Evolutionary conservation across 148 eudicot genomes (phyloP), one percentile per base, ranked within the genome.

Genomic region (Beta vulgaris): DNA sequence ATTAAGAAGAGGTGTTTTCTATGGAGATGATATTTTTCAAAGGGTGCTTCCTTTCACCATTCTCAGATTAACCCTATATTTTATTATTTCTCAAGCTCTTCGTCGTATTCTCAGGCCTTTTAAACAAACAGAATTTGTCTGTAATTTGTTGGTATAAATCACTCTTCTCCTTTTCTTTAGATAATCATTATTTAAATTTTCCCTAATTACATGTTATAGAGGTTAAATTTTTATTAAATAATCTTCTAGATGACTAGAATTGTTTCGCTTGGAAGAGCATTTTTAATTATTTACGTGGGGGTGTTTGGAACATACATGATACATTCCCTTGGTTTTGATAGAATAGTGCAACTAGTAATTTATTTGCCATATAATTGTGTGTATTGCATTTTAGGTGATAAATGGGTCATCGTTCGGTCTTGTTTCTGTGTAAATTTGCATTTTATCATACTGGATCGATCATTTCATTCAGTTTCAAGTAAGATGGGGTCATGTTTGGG

Each of bases 31-130:
- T 69, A n/a, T 62, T 3, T 66, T 78, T 40, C 6, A n/a, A 9
- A 78, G 73, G 48, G 18, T 64, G n/a, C 37, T 73, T 42, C 81
- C 81, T 16, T 73, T 73, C 5, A 73, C 67, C 36, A 14, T 78
- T 36, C 0, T 78, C 8, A 32, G 81, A 12, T 62, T 78, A n/a
- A 12, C 54, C 66, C 42, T 78, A 2, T 78, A 65, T 18, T 66
- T 57, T 23, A 44, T 42, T 6, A 15, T 78, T 19, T 57, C 81
- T 10, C 72, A 73, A 25, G 11, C 48, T 57, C 46, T 78, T 7
- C 73, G 70, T 37, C 49, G 28, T 78, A 10, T 73, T 53, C 34
- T 78, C 25, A 73, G 43, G 32, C 77, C 81, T 54, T 68, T 78
- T 0, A 78, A 73, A 32, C 81, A 78, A 73, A 32, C 67, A 1